These are phyloP conservation scores for Geotrichum bryndzae DNA, from an alignment of 1,139 yeast genomes.

Conservation along the genomic window DNA sequence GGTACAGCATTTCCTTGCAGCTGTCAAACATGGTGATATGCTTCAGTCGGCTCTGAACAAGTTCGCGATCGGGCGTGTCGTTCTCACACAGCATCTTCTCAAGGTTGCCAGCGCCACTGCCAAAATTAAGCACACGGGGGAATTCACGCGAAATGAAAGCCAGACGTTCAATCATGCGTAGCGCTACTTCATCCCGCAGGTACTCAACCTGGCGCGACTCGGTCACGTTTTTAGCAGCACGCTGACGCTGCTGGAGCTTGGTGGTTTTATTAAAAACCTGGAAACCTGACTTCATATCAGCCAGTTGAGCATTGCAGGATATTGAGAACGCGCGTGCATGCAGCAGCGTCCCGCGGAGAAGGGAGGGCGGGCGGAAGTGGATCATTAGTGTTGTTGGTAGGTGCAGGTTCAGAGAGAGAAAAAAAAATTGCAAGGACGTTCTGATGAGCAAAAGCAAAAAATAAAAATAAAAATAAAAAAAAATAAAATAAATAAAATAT, in stretches of 20 bases:
- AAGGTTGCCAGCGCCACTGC: slow-evolving; percentile 65
- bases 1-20: slow-evolving; percentile 46
- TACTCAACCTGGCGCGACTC: slow-evolving; percentile 63
- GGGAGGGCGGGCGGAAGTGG: neutral
- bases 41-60: slow-evolving; percentile 49
- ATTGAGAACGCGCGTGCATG: neutral
- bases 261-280: slow-evolving; percentile 63
- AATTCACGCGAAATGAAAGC: slow-evolving; percentile 67
- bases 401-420: neutral
- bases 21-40: slow-evolving; percentile 66
- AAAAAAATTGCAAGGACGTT: no score
- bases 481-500: neutral
- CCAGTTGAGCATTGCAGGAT: neutral
- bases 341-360: neutral
- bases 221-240: slow-evolving; percentile 43
- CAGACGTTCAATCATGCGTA: slow-evolving; percentile 65
- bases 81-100: slow-evolving; percentile 36
- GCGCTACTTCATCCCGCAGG: slow-evolving; percentile 67
- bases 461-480: neutral
- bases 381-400: neutral
- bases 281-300: slow-evolving; percentile 22
- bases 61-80: slow-evolving; percentile 42
- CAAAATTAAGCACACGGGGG: slow-evolving; percentile 59
- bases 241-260: slow-evolving; percentile 54
- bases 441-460: no score